Base-by-base conservation (phyloP, 306 rosid species). In the Rubus idaeus region DNA sequence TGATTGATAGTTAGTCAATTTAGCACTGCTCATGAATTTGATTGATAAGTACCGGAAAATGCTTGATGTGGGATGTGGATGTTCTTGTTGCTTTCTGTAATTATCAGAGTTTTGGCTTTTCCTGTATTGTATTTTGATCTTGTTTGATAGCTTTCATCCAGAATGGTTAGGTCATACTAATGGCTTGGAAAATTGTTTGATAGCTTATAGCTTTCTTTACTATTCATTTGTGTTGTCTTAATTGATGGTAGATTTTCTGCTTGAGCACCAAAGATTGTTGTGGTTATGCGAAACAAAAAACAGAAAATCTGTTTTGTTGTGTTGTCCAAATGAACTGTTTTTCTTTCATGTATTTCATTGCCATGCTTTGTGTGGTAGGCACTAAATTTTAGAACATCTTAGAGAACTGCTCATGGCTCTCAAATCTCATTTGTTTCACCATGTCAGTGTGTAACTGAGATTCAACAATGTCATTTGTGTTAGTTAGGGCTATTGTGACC, bases 381-480 rank as follows among this genome's bases (percentile, higher is more conserved):
- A 3, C 16, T 4, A 37, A 30, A 62, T 12, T 55, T 10, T 1
- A 12, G 41, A 14, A 35, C 2, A 61, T 9, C 9, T 9, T 67
- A 70, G 75, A 35, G 75, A 6, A 10, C 47, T 71, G 75, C 47
- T 51, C 3, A 14, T 51, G 49, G n/a, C n/a, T 49, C 74, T 39
- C 3, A 14, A 71, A 7, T 5, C 11, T 71, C 35, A 39, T 44
- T 21, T 8, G 4, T 73, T 6, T 20, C 40, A 1, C 1, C n/a
- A 14, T 73, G 1, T 13, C 39, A 3, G 68, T 23, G 47, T 56
- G 5, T 9, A 16, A 73, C 42, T 4, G 18, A 44, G 57, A 57
- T 23, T 69, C 58, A 13, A 0, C 2, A 13, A 26, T 21, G 50
- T 57, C 1, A 0, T 14, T 50, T 64, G 50, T 61, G 67, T 35